Evolutionary conservation across 2,329 filamentous ascomycete species (phyloP), one percentile per base, ranked within the genome.

Genomic region (Calonectria fujianensis): DNA sequence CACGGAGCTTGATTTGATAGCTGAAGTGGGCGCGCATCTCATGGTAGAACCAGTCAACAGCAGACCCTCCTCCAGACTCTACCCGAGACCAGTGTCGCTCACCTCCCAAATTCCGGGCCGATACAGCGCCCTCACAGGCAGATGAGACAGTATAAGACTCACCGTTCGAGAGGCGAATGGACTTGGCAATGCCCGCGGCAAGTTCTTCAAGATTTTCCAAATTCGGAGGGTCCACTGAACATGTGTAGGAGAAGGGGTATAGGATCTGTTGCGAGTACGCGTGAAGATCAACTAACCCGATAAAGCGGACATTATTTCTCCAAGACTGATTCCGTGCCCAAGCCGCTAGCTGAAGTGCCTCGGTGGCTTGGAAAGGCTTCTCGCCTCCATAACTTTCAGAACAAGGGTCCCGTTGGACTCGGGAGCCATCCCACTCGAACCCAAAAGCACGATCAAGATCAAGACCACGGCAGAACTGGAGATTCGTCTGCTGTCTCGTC

Each of bases 11-110:
- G 85, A 97, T 94, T 88, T 98, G 97, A 84, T 97, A 98, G 73
- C 95, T 94, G 83, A 95, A 98, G 76, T 92, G 93, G 24, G 96
- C 94, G 61, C 90, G 88, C 75, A 98, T 86, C 80, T 97, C 94
- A 80, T 98, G 95, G 83, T 98, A 98, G 85, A 99, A 98, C 92
- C 95, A 98, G 85, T 98, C 97, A 52, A 98, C 92, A 1, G 95
- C 95, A 64, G 94, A 96, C 3, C 96, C 96, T 50, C 96, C 96
- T 4, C 93, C 92, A 0, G 91, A 91, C 82, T 97, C 94, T 76
- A 96, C 91, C 50, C 92, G 88, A 4, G 83, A 78, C 79, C 79
- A 80, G 32, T 75, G 71, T 29, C 76, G 75, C 10, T 79, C 72
- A 1, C 71, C 75, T 3, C 72, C 73, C 70, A 79, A 72, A 82